Conservation (phyloP, 75 land plant species). For the Azolla pinnata region DNA sequence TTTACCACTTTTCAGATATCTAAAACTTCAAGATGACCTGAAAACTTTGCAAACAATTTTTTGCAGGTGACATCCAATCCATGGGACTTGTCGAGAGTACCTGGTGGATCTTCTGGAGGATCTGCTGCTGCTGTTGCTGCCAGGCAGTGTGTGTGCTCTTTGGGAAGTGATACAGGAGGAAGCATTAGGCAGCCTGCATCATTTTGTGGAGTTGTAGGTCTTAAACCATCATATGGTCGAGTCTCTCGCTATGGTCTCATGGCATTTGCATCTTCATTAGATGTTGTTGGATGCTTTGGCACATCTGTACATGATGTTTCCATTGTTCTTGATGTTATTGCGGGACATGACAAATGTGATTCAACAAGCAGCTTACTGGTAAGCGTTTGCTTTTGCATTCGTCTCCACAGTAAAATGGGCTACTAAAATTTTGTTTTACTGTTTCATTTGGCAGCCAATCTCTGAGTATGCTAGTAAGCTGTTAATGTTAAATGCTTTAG, state of each 20-base stretch:
- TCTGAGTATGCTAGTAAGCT: conserved; percentile 51
- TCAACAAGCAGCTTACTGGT: conserved; percentile 73
- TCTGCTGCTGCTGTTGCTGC: conserved; percentile 94
- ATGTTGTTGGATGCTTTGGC: conserved; percentile 86
- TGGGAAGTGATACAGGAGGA: conserved; percentile 97
- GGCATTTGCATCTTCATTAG: conserved; percentile 96
- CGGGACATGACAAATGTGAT: conserved; percentile 77
- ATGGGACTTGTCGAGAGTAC: conserved; percentile 82
- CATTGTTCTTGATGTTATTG: conserved; percentile 63
- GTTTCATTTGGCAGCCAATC: conserved; percentile 45
- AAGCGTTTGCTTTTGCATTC: conserved; percentile 1
- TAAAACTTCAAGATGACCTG: too few relatives aligned
- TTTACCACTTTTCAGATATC: too few relatives aligned
- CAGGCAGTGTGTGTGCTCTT: conserved; percentile 71
- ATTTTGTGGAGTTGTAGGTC: conserved; percentile 92
- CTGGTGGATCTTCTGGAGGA: conserved; percentile 97
- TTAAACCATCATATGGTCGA: conserved; percentile 94
- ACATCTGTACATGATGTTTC: conserved; percentile 73
- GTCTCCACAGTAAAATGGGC: not conserved
- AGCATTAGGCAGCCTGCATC: conserved; percentile 97
- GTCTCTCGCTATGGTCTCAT: conserved; percentile 87
- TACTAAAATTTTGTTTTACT: conserved; percentile 3
- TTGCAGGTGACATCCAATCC: conserved; percentile 85
- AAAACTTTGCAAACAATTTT: not conserved
- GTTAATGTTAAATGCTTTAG: conserved; percentile 19